Evolutionary conservation across 83 land plant genomes (phyloP).

Genomic region (Thuja plicata): DNA sequence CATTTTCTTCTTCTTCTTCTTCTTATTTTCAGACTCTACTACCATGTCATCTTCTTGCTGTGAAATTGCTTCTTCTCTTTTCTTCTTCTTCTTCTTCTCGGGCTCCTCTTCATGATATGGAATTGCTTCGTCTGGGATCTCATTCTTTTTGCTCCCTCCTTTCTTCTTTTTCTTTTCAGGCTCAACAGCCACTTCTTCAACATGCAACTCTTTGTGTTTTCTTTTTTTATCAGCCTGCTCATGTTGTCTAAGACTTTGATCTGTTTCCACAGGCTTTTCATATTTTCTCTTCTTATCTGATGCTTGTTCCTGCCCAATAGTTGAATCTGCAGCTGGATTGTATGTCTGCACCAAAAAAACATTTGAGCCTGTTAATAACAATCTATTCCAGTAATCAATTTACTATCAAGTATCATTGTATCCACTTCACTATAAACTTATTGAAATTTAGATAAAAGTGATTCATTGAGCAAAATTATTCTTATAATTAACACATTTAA

Average conservation of each 20-base stretch:
- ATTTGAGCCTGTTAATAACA: not conserved
- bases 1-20: conserved; percentile 54
- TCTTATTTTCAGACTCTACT: conserved; percentile 30
- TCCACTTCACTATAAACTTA: not conserved
- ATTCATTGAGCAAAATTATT: no score
- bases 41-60: not conserved
- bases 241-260: conserved; percentile 10
- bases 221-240: conserved; percentile 29
- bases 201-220: conserved; percentile 25
- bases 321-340: conserved; percentile 71
- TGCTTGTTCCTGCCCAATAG: conserved; percentile 30
- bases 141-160: not conserved
- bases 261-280: conserved; percentile 8
- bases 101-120: conserved; percentile 10
- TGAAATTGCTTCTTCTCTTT: conserved; percentile 15
- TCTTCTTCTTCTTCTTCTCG: conserved; percentile 31
- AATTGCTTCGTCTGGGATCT: conserved; percentile 1
- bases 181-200: conserved; percentile 22
- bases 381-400: not conserved
- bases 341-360: conserved; percentile 57
- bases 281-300: not conserved
- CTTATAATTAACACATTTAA: no score
- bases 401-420: not conserved
- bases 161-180: conserved; percentile 24
- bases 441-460: no score